phyloP scores from a whole-genome alignment of 2,329 filamentous ascomycete species.

The Penicillium griseofulvum region DNA sequence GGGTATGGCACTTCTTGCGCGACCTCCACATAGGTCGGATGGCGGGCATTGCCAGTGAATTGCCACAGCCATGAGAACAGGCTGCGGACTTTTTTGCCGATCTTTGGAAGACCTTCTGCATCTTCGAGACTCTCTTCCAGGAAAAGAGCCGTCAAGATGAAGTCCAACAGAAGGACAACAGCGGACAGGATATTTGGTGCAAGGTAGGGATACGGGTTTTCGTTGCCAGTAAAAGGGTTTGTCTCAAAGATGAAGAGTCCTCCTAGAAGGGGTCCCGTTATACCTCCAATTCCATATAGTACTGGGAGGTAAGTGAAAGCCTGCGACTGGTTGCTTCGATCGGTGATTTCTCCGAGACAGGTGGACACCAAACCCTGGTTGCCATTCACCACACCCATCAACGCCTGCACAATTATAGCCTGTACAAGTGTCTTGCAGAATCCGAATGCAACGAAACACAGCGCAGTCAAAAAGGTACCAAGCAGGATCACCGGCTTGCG shows the following conservation, averaged over 20 bases:
- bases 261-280: conserved; percentile 88
- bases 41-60: conserved; percentile 56
- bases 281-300: conserved; percentile 91
- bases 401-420: conserved; percentile 76
- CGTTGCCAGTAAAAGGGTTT: conserved; percentile 54
- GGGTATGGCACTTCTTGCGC: conserved; percentile 28
- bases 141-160: conserved; percentile 72
- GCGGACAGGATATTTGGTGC: conserved; percentile 79
- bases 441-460: conserved; percentile 81
- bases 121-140: conserved; percentile 82
- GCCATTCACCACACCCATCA: conserved; percentile 92
- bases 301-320: conserved; percentile 94
- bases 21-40: conserved; percentile 58
- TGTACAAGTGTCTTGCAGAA: conserved; percentile 82
- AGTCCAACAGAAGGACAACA: conserved; percentile 66
- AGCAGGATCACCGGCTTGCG: conserved; percentile 78
- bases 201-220: conserved; percentile 73
- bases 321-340: conserved; percentile 87
- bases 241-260: conserved; percentile 71
- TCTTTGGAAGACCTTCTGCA: conserved; percentile 58
- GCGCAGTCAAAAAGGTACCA: conserved; percentile 77
- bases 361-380: conserved; percentile 94
- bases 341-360: conserved; percentile 90
- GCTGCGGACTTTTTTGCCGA: conserved; percentile 57
- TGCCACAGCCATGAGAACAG: conserved; percentile 70